A percentile compares a stretch with the other conserved stretches of the same genome.
Conservation (phyloP, 2,329 filamentous ascomycete species). For the Botrytis elliptica region DNA sequence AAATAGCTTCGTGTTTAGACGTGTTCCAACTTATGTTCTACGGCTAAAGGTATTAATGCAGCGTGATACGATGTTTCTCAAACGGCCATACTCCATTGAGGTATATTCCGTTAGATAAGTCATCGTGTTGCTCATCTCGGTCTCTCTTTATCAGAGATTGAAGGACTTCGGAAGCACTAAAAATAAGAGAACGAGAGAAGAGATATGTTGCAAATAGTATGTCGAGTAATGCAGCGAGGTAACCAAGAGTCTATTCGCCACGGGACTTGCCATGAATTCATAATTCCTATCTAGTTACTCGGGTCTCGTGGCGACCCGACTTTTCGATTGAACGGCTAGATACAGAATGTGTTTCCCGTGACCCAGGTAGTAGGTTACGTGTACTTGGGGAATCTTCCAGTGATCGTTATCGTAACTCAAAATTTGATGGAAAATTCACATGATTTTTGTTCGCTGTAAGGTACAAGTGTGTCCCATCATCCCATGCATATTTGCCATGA, state of each 20-base stretch:
- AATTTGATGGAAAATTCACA: slow-evolving; percentile 1
- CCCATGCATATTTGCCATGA: slow-evolving; percentile 23
- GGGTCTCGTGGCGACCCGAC: slow-evolving; percentile 19
- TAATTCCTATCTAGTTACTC: not conserved
- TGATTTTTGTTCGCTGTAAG: slow-evolving; percentile 23
- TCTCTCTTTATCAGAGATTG: slow-evolving; percentile 16
- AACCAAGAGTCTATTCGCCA: slow-evolving; percentile 9
- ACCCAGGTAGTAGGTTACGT: slow-evolving; percentile 21
- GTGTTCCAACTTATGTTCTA: not conserved
- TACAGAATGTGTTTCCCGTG: slow-evolving; percentile 17
- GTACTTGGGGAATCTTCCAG: not conserved
- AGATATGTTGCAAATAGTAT: not conserved
- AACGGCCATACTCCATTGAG: not conserved
- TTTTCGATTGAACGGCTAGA: slow-evolving; percentile 19
- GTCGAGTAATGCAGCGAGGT: slow-evolving; percentile 15
- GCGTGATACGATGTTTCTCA: not conserved
- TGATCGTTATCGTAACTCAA: not conserved
- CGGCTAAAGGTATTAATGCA: not conserved
- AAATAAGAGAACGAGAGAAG: not conserved
- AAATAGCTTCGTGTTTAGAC: slow-evolving; percentile 14
- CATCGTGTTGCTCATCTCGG: slow-evolving; percentile 13
- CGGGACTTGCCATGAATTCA: slow-evolving; percentile 17
- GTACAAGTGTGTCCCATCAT: slow-evolving; percentile 21
- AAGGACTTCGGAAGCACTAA: slow-evolving; percentile 16
- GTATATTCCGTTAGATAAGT: not conserved